phyloP scores from a whole-genome alignment of 495 filamentous ascomycete genomes.

The Penicillium ochrochloron region DNA sequence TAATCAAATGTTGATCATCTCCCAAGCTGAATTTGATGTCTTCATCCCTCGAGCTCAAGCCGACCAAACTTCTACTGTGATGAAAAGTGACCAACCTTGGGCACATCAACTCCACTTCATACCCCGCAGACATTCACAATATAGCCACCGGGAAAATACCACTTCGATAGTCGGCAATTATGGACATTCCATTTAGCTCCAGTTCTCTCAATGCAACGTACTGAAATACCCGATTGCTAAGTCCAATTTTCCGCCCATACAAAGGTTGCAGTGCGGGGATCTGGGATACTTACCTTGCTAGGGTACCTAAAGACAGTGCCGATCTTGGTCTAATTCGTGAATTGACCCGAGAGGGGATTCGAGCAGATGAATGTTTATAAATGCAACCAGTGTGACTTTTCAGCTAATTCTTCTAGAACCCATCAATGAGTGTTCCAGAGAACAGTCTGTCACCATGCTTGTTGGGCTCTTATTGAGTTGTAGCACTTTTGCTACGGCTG shows the following conservation, averaged over 20 bases:
- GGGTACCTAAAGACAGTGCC: not conserved
- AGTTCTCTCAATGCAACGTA: not conserved
- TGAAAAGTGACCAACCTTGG: not conserved
- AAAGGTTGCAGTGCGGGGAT: slow-evolving; percentile 3
- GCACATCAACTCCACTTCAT: not conserved
- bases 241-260: not conserved
- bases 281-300: not conserved
- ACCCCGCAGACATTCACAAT: not conserved
- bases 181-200: not conserved
- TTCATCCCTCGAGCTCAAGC: too few species aligned
- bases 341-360: slow-evolving; percentile 4
- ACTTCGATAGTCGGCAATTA: not conserved
- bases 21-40: too few species aligned
- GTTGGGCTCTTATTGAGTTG: not conserved
- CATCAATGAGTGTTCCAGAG: not conserved
- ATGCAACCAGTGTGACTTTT: not conserved
- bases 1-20: not conserved
- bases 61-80: not conserved
- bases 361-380: not conserved
- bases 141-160: not conserved
- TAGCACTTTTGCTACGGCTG: not conserved
- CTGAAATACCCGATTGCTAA: slow-evolving; percentile 5
- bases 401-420: too few species aligned
- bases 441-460: not conserved
- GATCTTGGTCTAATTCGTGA: not conserved